Conservation (phyloP, 2,329 filamentous ascomycete species). For the Epichloe coenophiala region DNA sequence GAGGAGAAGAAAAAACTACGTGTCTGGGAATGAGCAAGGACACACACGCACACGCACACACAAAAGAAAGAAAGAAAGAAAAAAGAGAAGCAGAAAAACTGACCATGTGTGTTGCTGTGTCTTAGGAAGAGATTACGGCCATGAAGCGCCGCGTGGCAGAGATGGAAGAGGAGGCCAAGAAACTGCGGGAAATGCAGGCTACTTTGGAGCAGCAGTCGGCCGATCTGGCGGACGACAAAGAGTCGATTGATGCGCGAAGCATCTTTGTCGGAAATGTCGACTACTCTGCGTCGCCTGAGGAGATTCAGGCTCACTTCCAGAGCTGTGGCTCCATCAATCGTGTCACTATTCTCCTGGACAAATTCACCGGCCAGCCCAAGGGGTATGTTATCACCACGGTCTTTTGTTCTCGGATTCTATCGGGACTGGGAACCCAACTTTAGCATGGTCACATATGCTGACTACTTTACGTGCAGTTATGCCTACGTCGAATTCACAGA, state of each 20-base stretch:
- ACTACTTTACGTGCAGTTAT: conserved; percentile 46
- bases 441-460: background rate
- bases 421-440: background rate
- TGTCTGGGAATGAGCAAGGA: background rate
- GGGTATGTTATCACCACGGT: conserved; percentile 42
- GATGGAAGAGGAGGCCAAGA: conserved; percentile 82
- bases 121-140: conserved; percentile 64
- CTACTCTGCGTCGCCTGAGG: conserved; percentile 91
- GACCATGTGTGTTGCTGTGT: conserved; percentile 13
- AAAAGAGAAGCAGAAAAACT: conserved; percentile 12
- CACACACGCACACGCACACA: background rate
- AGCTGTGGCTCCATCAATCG: conserved; percentile 95
- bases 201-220: conserved; percentile 74
- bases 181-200: conserved; percentile 77
- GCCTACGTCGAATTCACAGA: conserved; percentile 98
- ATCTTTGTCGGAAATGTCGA: conserved; percentile 99
- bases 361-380: conserved; percentile 98
- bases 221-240: conserved; percentile 79
- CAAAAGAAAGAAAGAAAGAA: background rate
- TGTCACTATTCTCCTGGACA: conserved; percentile 93
- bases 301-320: conserved; percentile 94
- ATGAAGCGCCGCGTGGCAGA: conserved; percentile 81
- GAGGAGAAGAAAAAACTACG: background rate
- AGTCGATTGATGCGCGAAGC: conserved; percentile 87
- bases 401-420: background rate